Conservation (phyloP, 768 basidiomycete species). For the Coprinellus micaceus region DNA sequence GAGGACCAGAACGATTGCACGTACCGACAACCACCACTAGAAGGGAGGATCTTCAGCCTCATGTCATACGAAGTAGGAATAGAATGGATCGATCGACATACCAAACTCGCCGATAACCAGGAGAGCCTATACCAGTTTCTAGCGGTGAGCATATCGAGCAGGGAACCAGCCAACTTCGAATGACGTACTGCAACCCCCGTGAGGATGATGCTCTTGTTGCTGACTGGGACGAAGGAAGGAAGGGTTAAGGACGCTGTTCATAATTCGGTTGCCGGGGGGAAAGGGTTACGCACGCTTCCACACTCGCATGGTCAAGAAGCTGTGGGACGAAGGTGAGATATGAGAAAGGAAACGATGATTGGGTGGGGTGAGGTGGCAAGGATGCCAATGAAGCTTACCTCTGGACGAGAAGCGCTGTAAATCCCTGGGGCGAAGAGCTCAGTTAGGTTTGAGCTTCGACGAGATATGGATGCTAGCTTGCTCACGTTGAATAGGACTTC, state of each 20-base stretch:
- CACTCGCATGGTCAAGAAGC: slow-evolving; percentile 44
- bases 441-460: neutral
- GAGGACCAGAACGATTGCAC: slow-evolving; percentile 15
- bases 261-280: neutral
- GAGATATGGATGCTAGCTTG: neutral
- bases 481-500: slow-evolving; percentile 49
- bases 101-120: slow-evolving; percentile 42
- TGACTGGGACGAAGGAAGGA: slow-evolving; percentile 31
- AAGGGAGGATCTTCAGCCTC: neutral
- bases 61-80: neutral
- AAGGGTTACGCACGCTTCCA: slow-evolving; percentile 37
- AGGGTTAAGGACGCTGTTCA: slow-evolving; percentile 1
- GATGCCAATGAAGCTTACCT: slow-evolving; percentile 22
- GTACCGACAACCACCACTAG: slow-evolving; percentile 30
- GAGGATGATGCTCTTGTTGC: slow-evolving; percentile 35
- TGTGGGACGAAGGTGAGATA: slow-evolving; percentile 9
- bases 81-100: slow-evolving; percentile 13
- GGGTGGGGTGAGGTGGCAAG: too few relatives aligned
- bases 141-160: neutral
- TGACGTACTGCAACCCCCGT: slow-evolving; percentile 31
- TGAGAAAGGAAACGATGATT: neutral
- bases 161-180: too few relatives aligned
- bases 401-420: slow-evolving; percentile 50
- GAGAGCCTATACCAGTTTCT: slow-evolving; percentile 16
- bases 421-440: slow-evolving; percentile 24